A percentile compares a stretch with the other conserved stretches of the same genome.
Evolutionary conservation across 345 rosid species (phyloP).

Genomic region (Cardamine chenopodiifolia): DNA sequence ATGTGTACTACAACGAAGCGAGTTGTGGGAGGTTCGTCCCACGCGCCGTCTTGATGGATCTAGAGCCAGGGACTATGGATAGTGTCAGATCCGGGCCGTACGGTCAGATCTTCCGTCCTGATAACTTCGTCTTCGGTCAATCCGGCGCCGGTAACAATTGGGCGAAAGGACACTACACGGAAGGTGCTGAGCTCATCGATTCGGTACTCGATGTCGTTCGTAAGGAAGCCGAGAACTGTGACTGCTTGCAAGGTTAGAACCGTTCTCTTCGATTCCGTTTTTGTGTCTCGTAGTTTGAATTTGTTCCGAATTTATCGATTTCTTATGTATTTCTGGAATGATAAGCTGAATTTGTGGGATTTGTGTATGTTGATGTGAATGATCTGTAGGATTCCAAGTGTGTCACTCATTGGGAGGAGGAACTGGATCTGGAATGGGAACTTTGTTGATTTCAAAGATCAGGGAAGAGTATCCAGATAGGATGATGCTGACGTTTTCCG

Average conservation of each 20-base stretch:
- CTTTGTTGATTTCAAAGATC: constrained; percentile 66
- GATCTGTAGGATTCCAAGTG: constrained; percentile 61
- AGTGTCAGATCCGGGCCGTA: constrained; percentile 76
- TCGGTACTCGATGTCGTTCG: constrained; percentile 46
- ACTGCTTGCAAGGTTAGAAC: constrained; percentile 41
- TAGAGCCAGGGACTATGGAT: constrained; percentile 83
- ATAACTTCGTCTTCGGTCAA: constrained; percentile 44
- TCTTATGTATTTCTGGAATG: background rate
- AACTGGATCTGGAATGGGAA: constrained; percentile 79
- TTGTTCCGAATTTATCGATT: background rate
- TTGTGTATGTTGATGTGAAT: constrained; percentile 20
- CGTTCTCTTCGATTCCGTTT: background rate
- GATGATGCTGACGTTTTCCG: constrained; percentile 76
- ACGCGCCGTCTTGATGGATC: constrained; percentile 76
- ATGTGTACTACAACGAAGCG: constrained; percentile 78
- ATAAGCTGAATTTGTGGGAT: constrained; percentile 2
- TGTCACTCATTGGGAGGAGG: constrained; percentile 77
- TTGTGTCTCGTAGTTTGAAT: background rate
- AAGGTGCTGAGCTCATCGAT: constrained; percentile 45
- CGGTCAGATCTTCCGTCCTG: constrained; percentile 52
- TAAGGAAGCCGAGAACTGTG: constrained; percentile 46
- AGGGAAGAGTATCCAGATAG: constrained; percentile 72
- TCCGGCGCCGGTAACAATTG: constrained; percentile 47
- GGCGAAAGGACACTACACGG: constrained; percentile 46
- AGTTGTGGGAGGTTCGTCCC: constrained; percentile 76